Evolutionary conservation across 108 stramenopile species (phyloP), one percentile per base, ranked within the genome.

Genomic region (Fistulifera pelliculosa): DNA sequence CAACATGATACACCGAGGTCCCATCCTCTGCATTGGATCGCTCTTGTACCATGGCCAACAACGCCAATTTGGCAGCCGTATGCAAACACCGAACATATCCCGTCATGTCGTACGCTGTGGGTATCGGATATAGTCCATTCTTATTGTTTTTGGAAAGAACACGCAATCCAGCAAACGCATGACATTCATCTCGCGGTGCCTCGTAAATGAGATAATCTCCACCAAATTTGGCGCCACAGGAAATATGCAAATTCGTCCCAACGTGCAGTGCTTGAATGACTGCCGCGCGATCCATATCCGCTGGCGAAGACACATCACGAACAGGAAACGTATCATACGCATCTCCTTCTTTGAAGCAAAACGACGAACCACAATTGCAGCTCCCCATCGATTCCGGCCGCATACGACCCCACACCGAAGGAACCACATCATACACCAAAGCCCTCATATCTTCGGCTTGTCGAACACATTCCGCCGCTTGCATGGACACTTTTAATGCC

Each of bases 91-190:
- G 59, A 0, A 89, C 91, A 66, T 66, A 89, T 22, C 87, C 83
- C 5, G 75, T 52, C 47, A 93, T 44, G 39, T 79, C 83, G 63
- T 82, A 88, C 16, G 91, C 77, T 31, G 75, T 11, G 83, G 83
- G 52, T 0, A 55, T 12, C 10, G 22, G 23, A 26, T 13, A 4
- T 43, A 54, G 27, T 10, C 44, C 39, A 21, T 54, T 27, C 1
- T 59, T 27, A 23, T 49, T 49, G 22, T 64, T 41, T 19, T 31
- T 31, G 52, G 45, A 22, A 64, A 71, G 60, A 7, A 93, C 61
- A 17, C 91, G 73, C 10, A 93, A 49, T n/a, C 91, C 91, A 12
- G 82, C 91, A 79, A 93, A 93, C 1, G 87, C 85, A 74, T 93
- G 91, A 24, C 87, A 66, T 43, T 78, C 65, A 18, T 79, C 71